phyloP scores from a whole-genome alignment of 805 yeast genomes.

The Myxozyma neotropica region DNA sequence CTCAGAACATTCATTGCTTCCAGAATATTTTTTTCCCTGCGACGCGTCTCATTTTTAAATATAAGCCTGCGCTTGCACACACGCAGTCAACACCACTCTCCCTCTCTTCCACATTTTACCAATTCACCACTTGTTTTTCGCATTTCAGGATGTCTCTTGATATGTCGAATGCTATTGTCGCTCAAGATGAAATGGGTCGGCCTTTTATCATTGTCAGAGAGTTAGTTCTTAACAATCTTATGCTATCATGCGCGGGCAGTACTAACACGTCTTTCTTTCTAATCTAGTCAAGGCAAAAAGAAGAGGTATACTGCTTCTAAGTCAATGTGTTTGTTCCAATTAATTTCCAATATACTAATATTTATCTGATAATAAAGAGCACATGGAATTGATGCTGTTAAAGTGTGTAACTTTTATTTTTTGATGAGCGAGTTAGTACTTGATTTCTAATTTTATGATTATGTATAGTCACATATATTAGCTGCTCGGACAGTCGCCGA shows the following conservation, averaged over 20 bases:
- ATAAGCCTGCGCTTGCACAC: too few species aligned
- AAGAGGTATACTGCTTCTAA: too few species aligned
- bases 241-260: neutral
- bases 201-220: conserved; percentile 97
- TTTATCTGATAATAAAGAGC: conserved; percentile 46
- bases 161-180: conserved; percentile 96
- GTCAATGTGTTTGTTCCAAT: too few species aligned
- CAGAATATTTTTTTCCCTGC: conserved; percentile 13
- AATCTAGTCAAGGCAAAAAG: conserved; percentile 46
- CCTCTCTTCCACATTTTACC: neutral
- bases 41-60: conserved; percentile 3
- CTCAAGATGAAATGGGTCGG: conserved; percentile 99
- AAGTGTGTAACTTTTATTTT: conserved; percentile 36
- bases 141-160: conserved; percentile 57
- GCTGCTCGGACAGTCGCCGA: conserved; percentile 96
- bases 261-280: conserved; percentile 5
- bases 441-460: neutral
- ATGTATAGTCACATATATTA: conserved; percentile 73
- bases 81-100: conserved; percentile 46
- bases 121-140: neutral
- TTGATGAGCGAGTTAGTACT: neutral
- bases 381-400: conserved; percentile 78
- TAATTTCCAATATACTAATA: neutral
- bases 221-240: conserved; percentile 45
- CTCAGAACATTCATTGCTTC: conserved; percentile 1